These are phyloP conservation scores for Berkeleyomyces basicola DNA, from an alignment of 2,329 filamentous ascomycete species.

Conservation along the genomic window DNA sequence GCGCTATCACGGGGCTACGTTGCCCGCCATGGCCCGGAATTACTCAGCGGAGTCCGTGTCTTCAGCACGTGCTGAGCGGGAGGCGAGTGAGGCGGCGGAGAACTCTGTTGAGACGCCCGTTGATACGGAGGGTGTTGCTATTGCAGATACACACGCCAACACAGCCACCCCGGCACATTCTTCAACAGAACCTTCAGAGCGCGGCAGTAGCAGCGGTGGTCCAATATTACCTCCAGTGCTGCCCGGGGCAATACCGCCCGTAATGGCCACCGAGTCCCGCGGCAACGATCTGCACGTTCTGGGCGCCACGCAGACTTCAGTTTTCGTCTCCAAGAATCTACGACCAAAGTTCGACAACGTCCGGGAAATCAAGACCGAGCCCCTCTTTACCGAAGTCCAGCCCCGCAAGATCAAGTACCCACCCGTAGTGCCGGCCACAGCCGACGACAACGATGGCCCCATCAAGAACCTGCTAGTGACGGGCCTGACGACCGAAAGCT, in stretches of 20 bases:
- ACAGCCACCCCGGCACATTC: not conserved
- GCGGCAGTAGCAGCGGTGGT: not conserved
- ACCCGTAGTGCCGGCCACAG: conserved; percentile 10
- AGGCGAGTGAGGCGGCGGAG: no score
- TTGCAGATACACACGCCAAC: not conserved
- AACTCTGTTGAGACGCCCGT: no score
- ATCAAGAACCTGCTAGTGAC: conserved; percentile 61
- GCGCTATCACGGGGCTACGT: not conserved
- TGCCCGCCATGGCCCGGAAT: not conserved
- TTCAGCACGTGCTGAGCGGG: not conserved
- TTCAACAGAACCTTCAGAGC: not conserved
- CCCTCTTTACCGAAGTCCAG: conserved; percentile 7
- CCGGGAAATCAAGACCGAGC: conserved; percentile 7
- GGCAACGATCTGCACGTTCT: conserved; percentile 11
- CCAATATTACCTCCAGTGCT: not conserved
- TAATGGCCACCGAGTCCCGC: conserved; percentile 1
- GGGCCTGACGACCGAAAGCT: conserved; percentile 35
- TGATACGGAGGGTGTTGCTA: not conserved
- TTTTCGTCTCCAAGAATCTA: conserved; percentile 11
- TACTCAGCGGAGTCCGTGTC: not conserved
- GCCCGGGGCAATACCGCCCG: conserved; percentile 1
- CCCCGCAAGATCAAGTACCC: conserved; percentile 15
- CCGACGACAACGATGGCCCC: conserved; percentile 25
- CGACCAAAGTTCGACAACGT: conserved; percentile 15
- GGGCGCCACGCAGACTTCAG: conserved; percentile 9